These are phyloP conservation scores for Erigeron canadensis DNA, from an alignment of 129 eudicot species.

Conservation along the genomic window DNA sequence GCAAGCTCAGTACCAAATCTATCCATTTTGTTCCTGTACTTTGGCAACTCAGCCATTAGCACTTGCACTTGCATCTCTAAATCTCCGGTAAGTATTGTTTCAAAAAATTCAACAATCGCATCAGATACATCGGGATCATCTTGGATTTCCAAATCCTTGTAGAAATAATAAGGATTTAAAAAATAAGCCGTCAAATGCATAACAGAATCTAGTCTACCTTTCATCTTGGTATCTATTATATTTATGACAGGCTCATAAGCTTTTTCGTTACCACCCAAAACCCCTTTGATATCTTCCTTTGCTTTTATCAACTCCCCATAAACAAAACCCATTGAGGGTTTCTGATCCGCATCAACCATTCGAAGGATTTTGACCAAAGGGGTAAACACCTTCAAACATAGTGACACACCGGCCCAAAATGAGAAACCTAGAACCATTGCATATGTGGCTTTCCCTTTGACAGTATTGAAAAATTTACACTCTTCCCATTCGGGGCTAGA, in stretches of 20 bases:
- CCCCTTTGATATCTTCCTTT: no score
- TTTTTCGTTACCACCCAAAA: not conserved
- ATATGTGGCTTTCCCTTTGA: not conserved
- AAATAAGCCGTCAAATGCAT: not conserved
- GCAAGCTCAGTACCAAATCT: not conserved
- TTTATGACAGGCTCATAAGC: not conserved
- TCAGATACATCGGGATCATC: not conserved
- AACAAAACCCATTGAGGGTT: constrained; percentile 3
- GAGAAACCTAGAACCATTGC: not conserved
- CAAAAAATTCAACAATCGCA: not conserved
- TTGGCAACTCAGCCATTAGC: not conserved
- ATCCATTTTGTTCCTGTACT: not conserved
- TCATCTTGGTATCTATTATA: not conserved
- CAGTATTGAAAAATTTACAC: not conserved
- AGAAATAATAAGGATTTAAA: constrained; percentile 5
- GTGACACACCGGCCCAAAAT: not conserved
- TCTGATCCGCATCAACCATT: constrained; percentile 12
- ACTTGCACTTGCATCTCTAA: not conserved
- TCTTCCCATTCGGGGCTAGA: not conserved
- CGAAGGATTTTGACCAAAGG: constrained; percentile 9
- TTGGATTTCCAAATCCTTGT: not conserved
- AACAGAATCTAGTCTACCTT: not conserved
- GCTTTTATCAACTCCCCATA: no score
- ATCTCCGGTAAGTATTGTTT: not conserved
- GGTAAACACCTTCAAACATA: not conserved